Percentiles rank a stretch among this genome's conserved stretches.
Conservation (phyloP, 129 eudicot genomes). For the Pulicaria dysenterica region DNA sequence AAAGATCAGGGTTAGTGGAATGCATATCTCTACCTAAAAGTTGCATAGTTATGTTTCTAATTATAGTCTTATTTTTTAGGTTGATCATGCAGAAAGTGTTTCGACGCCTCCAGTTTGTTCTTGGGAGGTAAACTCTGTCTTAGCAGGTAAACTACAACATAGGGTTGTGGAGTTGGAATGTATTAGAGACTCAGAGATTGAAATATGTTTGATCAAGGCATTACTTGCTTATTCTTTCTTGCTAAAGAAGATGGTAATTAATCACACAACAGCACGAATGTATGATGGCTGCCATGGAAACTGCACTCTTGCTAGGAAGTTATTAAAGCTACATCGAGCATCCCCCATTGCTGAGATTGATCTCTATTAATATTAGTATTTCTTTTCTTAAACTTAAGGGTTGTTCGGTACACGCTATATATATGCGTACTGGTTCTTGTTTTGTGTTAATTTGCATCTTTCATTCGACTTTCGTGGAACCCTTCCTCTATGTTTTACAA, state of each 20-base stretch:
- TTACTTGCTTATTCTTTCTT: constrained; percentile 17
- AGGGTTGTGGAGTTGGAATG: not conserved
- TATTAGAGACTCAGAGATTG: not conserved
- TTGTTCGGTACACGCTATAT: too few relatives aligned
- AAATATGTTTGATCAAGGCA: constrained; percentile 11
- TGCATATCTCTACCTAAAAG: not conserved
- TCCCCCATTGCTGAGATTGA: not conserved
- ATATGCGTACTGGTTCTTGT: constrained; percentile 4
- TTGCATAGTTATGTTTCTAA: too few relatives aligned
- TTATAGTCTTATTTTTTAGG: not conserved
- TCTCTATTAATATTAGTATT: too few relatives aligned
- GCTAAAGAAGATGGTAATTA: constrained; percentile 9
- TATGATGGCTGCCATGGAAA: too few relatives aligned
- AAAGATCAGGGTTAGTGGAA: constrained; percentile 5
- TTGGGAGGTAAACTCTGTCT: not conserved
- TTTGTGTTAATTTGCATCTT: constrained; percentile 16
- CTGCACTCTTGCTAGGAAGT: not conserved
- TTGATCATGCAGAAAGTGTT: not conserved
- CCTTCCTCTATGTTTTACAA: too few relatives aligned
- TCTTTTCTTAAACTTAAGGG: too few relatives aligned
- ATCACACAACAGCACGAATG: not conserved
- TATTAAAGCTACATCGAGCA: not conserved
- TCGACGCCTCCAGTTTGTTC: not conserved
- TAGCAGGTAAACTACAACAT: not conserved
- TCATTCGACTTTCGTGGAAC: too few relatives aligned